Percentiles rank a stretch among this genome's conserved stretches.
Conservation (phyloP, 106 monocot genomes). For the Allium sativum region DNA sequence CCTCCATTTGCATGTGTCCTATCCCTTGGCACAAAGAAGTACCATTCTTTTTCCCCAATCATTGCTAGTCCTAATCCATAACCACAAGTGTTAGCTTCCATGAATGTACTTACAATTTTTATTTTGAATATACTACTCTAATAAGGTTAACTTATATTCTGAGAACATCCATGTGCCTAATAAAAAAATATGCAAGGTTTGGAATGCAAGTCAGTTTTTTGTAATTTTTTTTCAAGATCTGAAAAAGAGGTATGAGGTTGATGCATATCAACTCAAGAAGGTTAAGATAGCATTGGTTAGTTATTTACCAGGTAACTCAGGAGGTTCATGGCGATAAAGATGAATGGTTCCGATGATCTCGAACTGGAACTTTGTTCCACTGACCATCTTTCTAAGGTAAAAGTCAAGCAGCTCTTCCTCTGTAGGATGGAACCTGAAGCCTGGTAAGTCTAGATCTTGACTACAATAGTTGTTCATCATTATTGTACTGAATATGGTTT, state of each 20-base stretch:
- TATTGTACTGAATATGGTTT: background rate
- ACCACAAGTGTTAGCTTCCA: too few species aligned
- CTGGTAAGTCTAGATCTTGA: conserved; percentile 43
- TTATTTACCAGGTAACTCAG: conserved; percentile 55
- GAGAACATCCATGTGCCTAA: too few species aligned
- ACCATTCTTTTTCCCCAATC: conserved; percentile 87
- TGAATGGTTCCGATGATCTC: conserved; percentile 54
- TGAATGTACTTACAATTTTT: too few species aligned
- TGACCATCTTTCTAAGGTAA: conserved; percentile 42
- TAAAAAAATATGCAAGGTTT: background rate
- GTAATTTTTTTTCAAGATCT: background rate
- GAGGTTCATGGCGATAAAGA: conserved; percentile 63
- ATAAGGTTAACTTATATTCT: too few species aligned
- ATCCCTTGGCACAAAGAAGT: conserved; percentile 90
- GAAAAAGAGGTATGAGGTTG: background rate
- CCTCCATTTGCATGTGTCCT: conserved; percentile 39
- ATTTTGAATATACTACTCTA: too few species aligned
- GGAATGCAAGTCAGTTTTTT: too few species aligned
- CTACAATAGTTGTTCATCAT: background rate
- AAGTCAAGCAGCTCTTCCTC: conserved; percentile 85
- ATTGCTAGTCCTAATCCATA: conserved; percentile 34
- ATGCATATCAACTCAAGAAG: background rate
- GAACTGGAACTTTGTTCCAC: conserved; percentile 29
- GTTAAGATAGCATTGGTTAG: background rate
- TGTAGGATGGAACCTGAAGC: conserved; percentile 84